Evolutionary conservation across 305 asterid genomes (phyloP).

Genomic region (Rubia occidens): DNA sequence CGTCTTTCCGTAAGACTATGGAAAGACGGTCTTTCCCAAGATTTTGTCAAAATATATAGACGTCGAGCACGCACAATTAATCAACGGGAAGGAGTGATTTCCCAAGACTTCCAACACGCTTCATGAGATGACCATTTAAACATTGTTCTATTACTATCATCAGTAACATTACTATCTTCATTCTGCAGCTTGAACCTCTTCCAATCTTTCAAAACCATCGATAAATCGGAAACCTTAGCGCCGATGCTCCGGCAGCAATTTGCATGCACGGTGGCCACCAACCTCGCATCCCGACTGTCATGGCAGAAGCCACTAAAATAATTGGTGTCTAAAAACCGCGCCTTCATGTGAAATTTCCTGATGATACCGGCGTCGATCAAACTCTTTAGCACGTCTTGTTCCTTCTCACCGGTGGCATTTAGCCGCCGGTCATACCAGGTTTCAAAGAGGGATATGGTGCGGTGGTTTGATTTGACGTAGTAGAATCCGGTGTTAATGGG

Average conservation of each 20-base stretch:
- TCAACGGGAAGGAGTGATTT: background rate
- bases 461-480: slow-evolving; percentile 37
- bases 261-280: slow-evolving; percentile 58
- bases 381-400: slow-evolving; percentile 45
- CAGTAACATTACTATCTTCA: background rate
- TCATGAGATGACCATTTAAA: slow-evolving; percentile 18
- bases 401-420: slow-evolving; percentile 35
- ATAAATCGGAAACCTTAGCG: slow-evolving; percentile 54
- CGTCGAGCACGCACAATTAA: no score
- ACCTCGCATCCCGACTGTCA: slow-evolving; percentile 23
- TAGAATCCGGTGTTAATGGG: slow-evolving; percentile 64
- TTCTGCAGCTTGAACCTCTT: slow-evolving; percentile 25
- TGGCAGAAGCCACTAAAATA: slow-evolving; percentile 54
- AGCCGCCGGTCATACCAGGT: slow-evolving; percentile 38
- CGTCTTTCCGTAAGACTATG: no score
- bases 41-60: no score
- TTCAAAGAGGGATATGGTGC: slow-evolving; percentile 39
- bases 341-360: slow-evolving; percentile 17
- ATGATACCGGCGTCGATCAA: slow-evolving; percentile 20
- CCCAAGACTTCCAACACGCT: slow-evolving; percentile 19
- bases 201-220: slow-evolving; percentile 51
- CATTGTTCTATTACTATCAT: background rate
- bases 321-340: slow-evolving; percentile 32
- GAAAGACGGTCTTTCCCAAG: no score
- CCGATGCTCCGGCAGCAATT: slow-evolving; percentile 53